Conservation (phyloP, 352 stramenopile species). For the Phytophthora pisi region DNA sequence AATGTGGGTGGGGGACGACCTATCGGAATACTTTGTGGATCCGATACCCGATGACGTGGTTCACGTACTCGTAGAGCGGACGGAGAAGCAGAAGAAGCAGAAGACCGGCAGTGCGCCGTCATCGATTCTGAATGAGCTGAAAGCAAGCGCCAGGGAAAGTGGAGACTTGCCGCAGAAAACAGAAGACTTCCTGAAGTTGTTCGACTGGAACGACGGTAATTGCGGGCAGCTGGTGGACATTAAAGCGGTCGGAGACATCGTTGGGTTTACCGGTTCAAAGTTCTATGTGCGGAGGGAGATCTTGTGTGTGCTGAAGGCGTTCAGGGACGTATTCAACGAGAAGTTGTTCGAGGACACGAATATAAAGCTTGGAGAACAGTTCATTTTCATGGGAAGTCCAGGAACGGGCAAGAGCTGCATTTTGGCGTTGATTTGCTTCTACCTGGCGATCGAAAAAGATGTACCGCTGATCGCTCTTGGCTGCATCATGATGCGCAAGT, state of each 20-base stretch:
- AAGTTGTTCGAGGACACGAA: neutral
- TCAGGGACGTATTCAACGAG: neutral
- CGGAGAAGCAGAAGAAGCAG: too few relatives aligned
- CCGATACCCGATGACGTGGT: too few relatives aligned
- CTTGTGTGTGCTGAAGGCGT: slow-evolving; percentile 4
- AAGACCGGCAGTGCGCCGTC: too few relatives aligned
- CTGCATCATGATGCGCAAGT: slow-evolving; percentile 99
- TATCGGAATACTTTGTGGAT: too few relatives aligned
- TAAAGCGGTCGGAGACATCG: slow-evolving; percentile 12
- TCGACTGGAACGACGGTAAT: neutral
- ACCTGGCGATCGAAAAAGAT: neutral
- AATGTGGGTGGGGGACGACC: too few relatives aligned
- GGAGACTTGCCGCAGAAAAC: neutral
- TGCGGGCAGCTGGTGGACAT: slow-evolving; percentile 10
- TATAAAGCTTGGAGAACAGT: slow-evolving; percentile 8
- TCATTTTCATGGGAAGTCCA: slow-evolving; percentile 12
- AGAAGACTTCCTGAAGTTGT: neutral
- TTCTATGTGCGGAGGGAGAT: slow-evolving; percentile 25
- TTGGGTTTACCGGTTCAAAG: slow-evolving; percentile 11
- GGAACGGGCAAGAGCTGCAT: slow-evolving; percentile 25
- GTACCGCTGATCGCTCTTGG: slow-evolving; percentile 93
- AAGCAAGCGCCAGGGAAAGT: neutral
- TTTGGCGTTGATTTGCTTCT: slow-evolving; percentile 19
- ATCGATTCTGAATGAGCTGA: neutral
- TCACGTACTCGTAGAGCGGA: too few relatives aligned